A percentile compares a stretch with the other conserved stretches of the same genome.
phyloP scores from a whole-genome alignment of 768 basidiomycete genomes.

The Russula compacta region DNA sequence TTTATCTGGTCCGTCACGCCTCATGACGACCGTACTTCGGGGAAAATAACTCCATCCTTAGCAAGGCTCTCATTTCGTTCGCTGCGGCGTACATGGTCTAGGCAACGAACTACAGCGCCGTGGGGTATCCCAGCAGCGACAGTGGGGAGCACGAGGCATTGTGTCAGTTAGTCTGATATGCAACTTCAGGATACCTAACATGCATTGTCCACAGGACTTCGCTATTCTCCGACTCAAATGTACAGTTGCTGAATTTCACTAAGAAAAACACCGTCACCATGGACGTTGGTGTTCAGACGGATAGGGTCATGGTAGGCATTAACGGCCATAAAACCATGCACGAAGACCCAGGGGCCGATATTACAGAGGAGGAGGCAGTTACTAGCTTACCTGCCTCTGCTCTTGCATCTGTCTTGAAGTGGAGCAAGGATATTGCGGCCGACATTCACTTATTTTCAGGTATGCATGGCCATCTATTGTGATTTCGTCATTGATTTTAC shows the following conservation, averaged over 20 bases:
- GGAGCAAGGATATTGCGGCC: slow-evolving; percentile 67
- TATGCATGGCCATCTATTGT: slow-evolving; percentile 19
- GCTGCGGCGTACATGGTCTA: slow-evolving; percentile 54
- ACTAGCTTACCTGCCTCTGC: slow-evolving; percentile 51
- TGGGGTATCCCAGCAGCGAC: slow-evolving; percentile 54
- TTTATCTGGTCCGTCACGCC: slow-evolving; percentile 43
- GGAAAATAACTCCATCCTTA: slow-evolving; percentile 22
- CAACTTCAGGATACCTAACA: background rate
- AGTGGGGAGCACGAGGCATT: slow-evolving; percentile 68
- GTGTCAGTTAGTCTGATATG: slow-evolving; percentile 36
- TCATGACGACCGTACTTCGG: background rate
- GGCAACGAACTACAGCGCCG: slow-evolving; percentile 60
- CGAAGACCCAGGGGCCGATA: slow-evolving; percentile 28
- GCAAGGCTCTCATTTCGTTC: slow-evolving; percentile 66
- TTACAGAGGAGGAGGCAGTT: slow-evolving; percentile 43
- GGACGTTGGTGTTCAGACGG: slow-evolving; percentile 59
- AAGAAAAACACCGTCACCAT: slow-evolving; percentile 49
- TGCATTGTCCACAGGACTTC: slow-evolving; percentile 33
- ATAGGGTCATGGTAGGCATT: slow-evolving; percentile 28
- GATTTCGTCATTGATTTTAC: slow-evolving; percentile 20
- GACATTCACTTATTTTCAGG: slow-evolving; percentile 63
- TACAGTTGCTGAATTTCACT: slow-evolving; percentile 37
- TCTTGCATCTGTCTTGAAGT: slow-evolving; percentile 59
- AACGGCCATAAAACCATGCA: slow-evolving; percentile 25
- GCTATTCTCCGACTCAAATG: slow-evolving; percentile 39